Evolutionary conservation across 1,284 basidiomycete species (phyloP).

Genomic region (Heterobasidion parviporum): DNA sequence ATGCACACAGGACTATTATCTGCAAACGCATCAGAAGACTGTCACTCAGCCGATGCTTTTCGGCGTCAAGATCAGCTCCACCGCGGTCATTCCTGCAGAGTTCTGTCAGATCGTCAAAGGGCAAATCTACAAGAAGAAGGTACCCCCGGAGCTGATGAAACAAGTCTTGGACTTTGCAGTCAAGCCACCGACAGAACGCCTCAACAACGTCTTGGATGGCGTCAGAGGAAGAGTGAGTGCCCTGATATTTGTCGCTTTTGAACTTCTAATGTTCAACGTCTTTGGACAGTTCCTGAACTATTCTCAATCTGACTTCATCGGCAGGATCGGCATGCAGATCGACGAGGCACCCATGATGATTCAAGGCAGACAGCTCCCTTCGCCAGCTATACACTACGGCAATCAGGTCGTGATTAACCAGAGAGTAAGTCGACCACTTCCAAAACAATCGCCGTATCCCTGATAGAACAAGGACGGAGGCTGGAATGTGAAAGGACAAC

Average conservation of each 20-base stretch:
- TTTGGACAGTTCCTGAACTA: conserved; percentile 20
- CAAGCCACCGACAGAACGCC: conserved; percentile 27
- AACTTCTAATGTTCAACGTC: background rate
- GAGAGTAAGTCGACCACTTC: conserved; percentile 6
- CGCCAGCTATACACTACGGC: conserved; percentile 19
- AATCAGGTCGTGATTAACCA: background rate
- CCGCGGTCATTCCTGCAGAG: conserved; percentile 38
- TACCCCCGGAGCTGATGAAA: conserved; percentile 28
- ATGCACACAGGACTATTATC: background rate
- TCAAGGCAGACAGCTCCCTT: conserved; percentile 17
- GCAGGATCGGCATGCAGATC: conserved; percentile 22
- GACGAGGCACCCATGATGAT: conserved; percentile 16
- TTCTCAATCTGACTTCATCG: conserved; percentile 22
- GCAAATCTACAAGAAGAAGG: conserved; percentile 39
- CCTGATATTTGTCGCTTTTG: background rate
- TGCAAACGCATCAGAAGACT: background rate
- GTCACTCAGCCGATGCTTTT: conserved; percentile 27
- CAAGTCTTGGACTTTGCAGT: conserved; percentile 36
- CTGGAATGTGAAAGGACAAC: conserved; percentile 26
- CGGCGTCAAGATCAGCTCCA: conserved; percentile 19
- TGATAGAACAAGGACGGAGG: conserved; percentile 12
- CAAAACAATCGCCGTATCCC: background rate
- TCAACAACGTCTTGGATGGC: conserved; percentile 25
- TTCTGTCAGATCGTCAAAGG: conserved; percentile 35
- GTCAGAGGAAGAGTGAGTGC: conserved; percentile 18